A percentile compares a stretch with the other conserved stretches of the same genome.
Conservation (phyloP, 202 grass and related monocot genomes). For the Zoysia matrella region DNA sequence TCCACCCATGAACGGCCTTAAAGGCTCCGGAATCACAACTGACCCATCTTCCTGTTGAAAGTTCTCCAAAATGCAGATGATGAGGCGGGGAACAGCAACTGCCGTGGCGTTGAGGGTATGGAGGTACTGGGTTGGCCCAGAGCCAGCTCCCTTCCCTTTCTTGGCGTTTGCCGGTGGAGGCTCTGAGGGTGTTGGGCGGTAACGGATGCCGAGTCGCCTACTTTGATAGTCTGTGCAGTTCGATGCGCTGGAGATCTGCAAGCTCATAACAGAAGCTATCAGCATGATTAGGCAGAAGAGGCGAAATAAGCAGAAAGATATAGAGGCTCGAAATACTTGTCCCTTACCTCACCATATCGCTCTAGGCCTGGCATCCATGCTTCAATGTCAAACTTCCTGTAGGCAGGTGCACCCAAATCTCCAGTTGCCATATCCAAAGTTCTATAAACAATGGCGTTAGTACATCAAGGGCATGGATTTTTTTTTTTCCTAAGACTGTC, state of each 20-base stretch:
- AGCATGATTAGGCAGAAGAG: not conserved
- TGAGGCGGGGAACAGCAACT: too few species aligned
- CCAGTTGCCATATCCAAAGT: slow-evolving; percentile 93
- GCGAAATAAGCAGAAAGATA: not conserved
- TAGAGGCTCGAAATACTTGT: not conserved
- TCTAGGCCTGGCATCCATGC: slow-evolving; percentile 97
- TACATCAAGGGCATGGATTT: not conserved
- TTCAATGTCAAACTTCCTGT: slow-evolving; percentile 92
- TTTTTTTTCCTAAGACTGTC: not conserved
- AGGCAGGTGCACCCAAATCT: slow-evolving; percentile 83
- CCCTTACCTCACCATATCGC: slow-evolving; percentile 81
- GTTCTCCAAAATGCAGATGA: too few species aligned
- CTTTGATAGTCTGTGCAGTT: slow-evolving; percentile 98
- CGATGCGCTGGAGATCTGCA: slow-evolving; percentile 91
- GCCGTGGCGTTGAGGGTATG: too few species aligned
- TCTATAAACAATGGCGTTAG: slow-evolving; percentile 43
- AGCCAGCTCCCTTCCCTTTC: too few species aligned
- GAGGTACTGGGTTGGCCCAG: too few species aligned
- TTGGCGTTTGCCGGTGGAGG: too few species aligned
- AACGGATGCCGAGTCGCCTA: slow-evolving; percentile 38
- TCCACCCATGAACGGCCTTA: too few species aligned
- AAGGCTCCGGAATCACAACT: too few species aligned
- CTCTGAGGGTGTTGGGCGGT: too few species aligned
- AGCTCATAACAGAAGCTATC: slow-evolving; percentile 26
- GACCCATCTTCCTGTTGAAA: too few species aligned